A percentile compares a stretch with the other conserved stretches of the same genome.
phyloP scores from a whole-genome alignment of 2,329 filamentous ascomycete genomes.

The Phyllosticta citribraziliensis region DNA sequence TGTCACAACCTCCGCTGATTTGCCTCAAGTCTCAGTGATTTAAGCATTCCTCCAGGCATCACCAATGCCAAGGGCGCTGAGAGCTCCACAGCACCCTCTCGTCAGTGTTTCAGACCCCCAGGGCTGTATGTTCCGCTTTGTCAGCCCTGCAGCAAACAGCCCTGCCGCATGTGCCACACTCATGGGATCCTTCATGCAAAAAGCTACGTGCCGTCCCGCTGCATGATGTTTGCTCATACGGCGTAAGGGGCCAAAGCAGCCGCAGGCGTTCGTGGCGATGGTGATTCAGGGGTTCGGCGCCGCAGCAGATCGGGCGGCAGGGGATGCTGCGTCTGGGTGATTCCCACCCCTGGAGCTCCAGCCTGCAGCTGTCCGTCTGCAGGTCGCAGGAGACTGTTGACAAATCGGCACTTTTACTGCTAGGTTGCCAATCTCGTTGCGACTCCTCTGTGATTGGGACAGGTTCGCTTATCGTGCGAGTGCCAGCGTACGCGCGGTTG shows the following conservation, averaged over 20 bases:
- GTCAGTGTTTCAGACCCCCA: neutral
- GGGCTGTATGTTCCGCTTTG: neutral
- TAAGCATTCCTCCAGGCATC: neutral
- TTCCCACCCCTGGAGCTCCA: neutral
- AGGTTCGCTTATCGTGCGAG: neutral
- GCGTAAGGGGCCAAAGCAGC: neutral
- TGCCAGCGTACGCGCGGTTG: neutral
- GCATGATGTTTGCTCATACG: neutral
- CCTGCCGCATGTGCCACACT: neutral
- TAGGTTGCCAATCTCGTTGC: neutral
- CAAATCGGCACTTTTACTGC: neutral
- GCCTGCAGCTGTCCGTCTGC: neutral
- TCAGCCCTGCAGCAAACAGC: neutral
- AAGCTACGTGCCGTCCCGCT: neutral
- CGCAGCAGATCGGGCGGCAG: neutral
- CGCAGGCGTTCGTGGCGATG: neutral
- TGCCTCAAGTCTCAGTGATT: neutral
- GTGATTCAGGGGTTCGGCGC: neutral
- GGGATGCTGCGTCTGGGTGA: no score
- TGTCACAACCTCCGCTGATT: neutral
- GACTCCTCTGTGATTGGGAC: neutral
- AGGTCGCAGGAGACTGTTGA: neutral
- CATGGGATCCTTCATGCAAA: neutral
- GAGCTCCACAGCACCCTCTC: neutral
- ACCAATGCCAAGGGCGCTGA: neutral